Evolutionary conservation across 1,139 yeast genomes (phyloP).

Genomic region (Scheffersomyces illinoinensis): DNA sequence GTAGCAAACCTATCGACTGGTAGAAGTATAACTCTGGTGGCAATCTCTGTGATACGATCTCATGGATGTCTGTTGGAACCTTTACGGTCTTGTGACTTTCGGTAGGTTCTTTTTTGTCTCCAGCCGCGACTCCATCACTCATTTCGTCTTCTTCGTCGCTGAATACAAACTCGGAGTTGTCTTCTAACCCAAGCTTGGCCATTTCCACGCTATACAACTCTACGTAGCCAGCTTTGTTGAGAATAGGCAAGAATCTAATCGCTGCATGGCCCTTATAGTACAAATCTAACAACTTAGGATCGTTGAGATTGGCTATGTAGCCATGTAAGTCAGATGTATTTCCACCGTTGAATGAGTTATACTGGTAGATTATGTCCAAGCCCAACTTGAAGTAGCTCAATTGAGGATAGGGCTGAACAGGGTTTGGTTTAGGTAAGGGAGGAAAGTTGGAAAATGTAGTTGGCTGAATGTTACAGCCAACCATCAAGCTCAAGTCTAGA

Average conservation of each 20-base stretch:
- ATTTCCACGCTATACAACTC: conserved; percentile 51
- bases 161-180: conserved; percentile 18
- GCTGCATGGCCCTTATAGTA: conserved; percentile 44
- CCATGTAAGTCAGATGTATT: conserved; percentile 32
- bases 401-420: conserved; percentile 44
- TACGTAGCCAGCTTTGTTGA: conserved; percentile 68
- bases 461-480: conserved; percentile 80
- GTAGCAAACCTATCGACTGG: conserved; percentile 73
- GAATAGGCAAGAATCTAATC: conserved; percentile 60
- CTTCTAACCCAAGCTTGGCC: conserved; percentile 34
- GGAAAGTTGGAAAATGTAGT: conserved; percentile 59
- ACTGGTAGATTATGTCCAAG: conserved; percentile 44
- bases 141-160: not conserved
- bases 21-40: conserved; percentile 88
- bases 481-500: conserved; percentile 70
- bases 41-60: conserved; percentile 77
- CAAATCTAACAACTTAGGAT: conserved; percentile 37
- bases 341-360: conserved; percentile 29
- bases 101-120: conserved; percentile 4
- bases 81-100: conserved; percentile 18
- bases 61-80: conserved; percentile 80
- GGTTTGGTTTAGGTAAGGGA: conserved; percentile 48
- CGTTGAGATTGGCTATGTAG: conserved; percentile 38
- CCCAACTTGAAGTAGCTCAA: conserved; percentile 46
- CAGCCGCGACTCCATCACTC: conserved; percentile 1